A percentile compares a stretch with the other conserved stretches of the same genome.
phyloP scores from a whole-genome alignment of 768 basidiomycete species.

The Dentipellis sp. region DNA sequence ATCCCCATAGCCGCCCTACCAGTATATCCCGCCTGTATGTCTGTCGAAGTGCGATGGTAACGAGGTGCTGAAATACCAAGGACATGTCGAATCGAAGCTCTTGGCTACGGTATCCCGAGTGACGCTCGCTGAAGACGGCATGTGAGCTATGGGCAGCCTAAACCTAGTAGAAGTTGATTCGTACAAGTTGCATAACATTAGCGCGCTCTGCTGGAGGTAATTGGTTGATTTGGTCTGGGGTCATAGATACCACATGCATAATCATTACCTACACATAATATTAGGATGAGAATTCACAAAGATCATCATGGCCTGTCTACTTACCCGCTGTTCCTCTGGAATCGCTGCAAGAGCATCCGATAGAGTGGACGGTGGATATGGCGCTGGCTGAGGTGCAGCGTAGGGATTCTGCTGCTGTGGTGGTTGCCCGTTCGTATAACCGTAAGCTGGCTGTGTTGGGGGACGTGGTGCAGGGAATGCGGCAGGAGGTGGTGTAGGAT shows the following conservation, averaged over 20 bases:
- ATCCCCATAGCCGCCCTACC: no score
- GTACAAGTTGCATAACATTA: conserved; percentile 75
- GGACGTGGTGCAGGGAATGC: background rate
- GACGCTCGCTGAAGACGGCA: conserved; percentile 8
- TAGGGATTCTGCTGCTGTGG: conserved; percentile 1
- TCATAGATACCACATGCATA: conserved; percentile 72
- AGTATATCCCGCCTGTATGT: background rate
- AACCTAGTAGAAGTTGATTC: conserved; percentile 21
- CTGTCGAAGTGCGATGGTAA: background rate
- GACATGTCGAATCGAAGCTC: background rate
- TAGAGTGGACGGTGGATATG: conserved; percentile 19
- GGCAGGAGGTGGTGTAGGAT: background rate
- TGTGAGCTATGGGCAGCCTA: background rate
- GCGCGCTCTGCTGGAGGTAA: conserved; percentile 67
- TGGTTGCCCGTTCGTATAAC: conserved; percentile 1
- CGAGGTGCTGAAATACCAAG: background rate
- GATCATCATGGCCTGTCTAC: conserved; percentile 3
- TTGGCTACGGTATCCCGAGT: conserved; percentile 7
- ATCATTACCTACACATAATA: conserved; percentile 48
- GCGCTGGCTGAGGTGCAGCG: conserved; percentile 3
- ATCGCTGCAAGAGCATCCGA: conserved; percentile 49
- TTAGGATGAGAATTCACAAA: conserved; percentile 5
- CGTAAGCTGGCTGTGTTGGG: conserved; percentile 7
- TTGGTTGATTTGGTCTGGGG: conserved; percentile 72
- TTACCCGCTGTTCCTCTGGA: conserved; percentile 62